These are phyloP conservation scores for Heimioporus sp. DNA, from an alignment of 768 basidiomycete species.

Conservation along the genomic window DNA sequence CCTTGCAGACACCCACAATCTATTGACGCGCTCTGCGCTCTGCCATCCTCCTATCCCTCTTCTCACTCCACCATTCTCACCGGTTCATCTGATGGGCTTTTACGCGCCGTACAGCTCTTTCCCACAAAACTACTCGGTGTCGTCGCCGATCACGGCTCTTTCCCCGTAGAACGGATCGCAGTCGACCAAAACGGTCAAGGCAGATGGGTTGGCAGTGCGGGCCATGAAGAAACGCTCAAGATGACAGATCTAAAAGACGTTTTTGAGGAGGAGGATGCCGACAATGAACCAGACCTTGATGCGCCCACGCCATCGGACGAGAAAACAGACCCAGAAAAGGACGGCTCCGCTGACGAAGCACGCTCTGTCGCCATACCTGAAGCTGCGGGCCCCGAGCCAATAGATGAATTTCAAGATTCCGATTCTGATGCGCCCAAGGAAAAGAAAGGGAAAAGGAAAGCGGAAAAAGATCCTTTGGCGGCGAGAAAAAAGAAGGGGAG, in stretches of 20 bases:
- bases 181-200: constrained; percentile 55
- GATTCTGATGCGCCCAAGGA: constrained; percentile 33
- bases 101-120: constrained; percentile 83
- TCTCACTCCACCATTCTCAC: constrained; percentile 76
- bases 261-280: constrained; percentile 44
- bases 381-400: constrained; percentile 1
- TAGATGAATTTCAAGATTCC: constrained; percentile 24
- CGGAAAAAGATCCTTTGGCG: constrained; percentile 47
- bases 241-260: constrained; percentile 82
- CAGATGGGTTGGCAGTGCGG: constrained; percentile 91
- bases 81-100: constrained; percentile 88
- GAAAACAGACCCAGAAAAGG: constrained; percentile 17
- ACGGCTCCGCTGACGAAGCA: constrained; percentile 5
- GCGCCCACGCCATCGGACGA: constrained; percentile 25
- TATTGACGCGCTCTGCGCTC: constrained; percentile 78
- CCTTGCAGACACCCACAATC: constrained; percentile 81
- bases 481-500: constrained; percentile 56
- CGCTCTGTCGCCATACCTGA: neutral
- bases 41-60: constrained; percentile 61
- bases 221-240: constrained; percentile 84
- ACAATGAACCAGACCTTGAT: constrained; percentile 20
- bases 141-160: constrained; percentile 88
- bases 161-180: constrained; percentile 85
- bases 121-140: constrained; percentile 90
- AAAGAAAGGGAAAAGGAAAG: constrained; percentile 58